Percentiles rank a stretch among this genome's conserved stretches.
Evolutionary conservation across 2,329 filamentous ascomycete genomes (phyloP).

Genomic region (Alternaria consortialis): DNA sequence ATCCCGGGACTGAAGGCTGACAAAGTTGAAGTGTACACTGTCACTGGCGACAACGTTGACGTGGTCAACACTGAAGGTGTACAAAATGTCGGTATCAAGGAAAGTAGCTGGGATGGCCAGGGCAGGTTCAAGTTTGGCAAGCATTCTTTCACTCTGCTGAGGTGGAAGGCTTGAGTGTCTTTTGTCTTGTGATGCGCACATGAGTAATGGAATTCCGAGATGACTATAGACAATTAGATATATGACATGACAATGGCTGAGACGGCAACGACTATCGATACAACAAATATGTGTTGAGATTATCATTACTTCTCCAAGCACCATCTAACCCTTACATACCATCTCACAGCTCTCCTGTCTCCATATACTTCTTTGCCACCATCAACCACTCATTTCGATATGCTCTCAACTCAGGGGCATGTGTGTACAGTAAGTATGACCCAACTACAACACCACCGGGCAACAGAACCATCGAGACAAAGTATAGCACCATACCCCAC

Average conservation of each 20-base stretch:
- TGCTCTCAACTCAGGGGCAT: constrained; percentile 19
- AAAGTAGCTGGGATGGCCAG: constrained; percentile 70
- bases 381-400: constrained; percentile 23
- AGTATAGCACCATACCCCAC: constrained; percentile 33
- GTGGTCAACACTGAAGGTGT: constrained; percentile 70
- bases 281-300: not conserved
- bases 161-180: constrained; percentile 56
- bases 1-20: constrained; percentile 62
- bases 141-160: constrained; percentile 74
- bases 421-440: constrained; percentile 14
- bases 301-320: not conserved
- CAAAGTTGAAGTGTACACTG: constrained; percentile 68
- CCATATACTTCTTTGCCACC: constrained; percentile 22
- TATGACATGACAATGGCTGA: not conserved
- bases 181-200: not conserved
- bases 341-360: constrained; percentile 8
- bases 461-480: constrained; percentile 28
- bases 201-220: not conserved
- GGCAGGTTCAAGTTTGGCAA: constrained; percentile 72
- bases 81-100: constrained; percentile 68
- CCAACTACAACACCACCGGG: constrained; percentile 19
- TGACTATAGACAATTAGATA: not conserved
- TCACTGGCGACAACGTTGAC: constrained; percentile 66
- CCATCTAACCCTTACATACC: not conserved
- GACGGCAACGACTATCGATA: not conserved